Percentiles rank a stretch among this genome's conserved stretches.
Evolutionary conservation across 2,329 filamentous ascomycete genomes (phyloP).

Genomic region (Ceratocystis lukuohia): DNA sequence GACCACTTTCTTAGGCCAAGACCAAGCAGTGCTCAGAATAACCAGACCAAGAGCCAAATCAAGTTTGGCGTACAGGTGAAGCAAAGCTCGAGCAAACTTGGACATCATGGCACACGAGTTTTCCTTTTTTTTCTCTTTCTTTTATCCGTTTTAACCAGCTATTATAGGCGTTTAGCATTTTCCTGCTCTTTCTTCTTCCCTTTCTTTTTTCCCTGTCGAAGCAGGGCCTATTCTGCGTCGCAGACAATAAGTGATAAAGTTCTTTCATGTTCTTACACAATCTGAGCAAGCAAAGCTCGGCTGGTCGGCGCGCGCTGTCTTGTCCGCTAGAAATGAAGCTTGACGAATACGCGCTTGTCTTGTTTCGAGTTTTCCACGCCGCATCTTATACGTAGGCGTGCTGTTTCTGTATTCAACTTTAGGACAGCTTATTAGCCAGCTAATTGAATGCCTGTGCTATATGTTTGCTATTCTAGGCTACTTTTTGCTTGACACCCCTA

Average conservation of each 20-base stretch:
- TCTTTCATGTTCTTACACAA: too few species aligned
- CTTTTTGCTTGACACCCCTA: neutral
- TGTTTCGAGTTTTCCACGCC: neutral
- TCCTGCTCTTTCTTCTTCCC: neutral
- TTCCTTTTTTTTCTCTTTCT: neutral
- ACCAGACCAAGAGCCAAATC: conserved; percentile 2
- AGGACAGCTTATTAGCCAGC: neutral
- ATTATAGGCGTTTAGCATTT: neutral
- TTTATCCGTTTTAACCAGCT: neutral
- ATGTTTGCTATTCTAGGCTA: neutral
- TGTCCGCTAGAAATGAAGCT: neutral
- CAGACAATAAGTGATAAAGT: too few species aligned
- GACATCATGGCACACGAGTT: neutral
- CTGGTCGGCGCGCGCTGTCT: too few species aligned
- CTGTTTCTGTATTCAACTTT: neutral
- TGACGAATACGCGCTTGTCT: neutral
- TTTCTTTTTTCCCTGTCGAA: neutral
- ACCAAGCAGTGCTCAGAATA: neutral
- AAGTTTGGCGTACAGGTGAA: conserved; percentile 5
- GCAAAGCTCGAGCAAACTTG: conserved; percentile 6
- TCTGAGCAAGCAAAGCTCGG: too few species aligned
- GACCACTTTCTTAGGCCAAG: neutral
- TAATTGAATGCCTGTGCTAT: neutral
- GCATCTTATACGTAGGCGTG: neutral
- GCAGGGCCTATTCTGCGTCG: neutral